Percentiles rank a stretch among this genome's conserved stretches.
Conservation (phyloP, 176 grass and related monocot species). For the Themeda triandra region DNA sequence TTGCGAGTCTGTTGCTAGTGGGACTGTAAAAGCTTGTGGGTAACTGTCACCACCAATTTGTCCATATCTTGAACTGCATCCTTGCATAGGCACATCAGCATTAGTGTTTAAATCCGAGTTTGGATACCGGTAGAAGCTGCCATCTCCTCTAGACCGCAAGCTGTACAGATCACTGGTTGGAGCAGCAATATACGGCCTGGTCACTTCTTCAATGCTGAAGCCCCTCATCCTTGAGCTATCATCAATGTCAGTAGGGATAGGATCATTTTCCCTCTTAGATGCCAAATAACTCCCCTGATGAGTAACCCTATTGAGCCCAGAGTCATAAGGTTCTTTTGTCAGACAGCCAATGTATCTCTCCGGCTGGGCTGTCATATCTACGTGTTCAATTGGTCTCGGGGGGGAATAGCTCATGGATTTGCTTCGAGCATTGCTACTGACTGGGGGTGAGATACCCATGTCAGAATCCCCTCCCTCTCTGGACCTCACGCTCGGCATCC, state of each 20-base stretch:
- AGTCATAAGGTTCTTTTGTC: not conserved
- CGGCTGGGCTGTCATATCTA: not conserved
- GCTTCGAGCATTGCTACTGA: not conserved
- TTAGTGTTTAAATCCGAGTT: not conserved
- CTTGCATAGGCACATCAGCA: not conserved
- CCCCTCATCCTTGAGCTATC: slow-evolving; percentile 23
- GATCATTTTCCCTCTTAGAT: not conserved
- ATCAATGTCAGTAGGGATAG: not conserved
- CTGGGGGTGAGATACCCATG: slow-evolving; percentile 55
- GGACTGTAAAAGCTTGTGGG: not conserved
- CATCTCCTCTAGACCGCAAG: slow-evolving; percentile 20
- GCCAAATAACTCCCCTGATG: slow-evolving; percentile 19
- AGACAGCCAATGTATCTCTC: slow-evolving; percentile 7
- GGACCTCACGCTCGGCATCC: slow-evolving; percentile 3
- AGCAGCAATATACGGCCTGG: not conserved
- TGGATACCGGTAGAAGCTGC: not conserved
- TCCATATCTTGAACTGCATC: not conserved
- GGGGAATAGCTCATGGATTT: slow-evolving; percentile 13
- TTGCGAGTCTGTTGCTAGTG: not conserved
- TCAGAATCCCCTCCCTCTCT: slow-evolving; percentile 26
- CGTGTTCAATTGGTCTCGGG: not conserved
- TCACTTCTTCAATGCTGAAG: slow-evolving; percentile 17
- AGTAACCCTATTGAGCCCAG: not conserved
- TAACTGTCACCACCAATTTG: slow-evolving; percentile 17
- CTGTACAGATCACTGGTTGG: not conserved